A percentile compares a stretch with the other conserved stretches of the same genome.
Conservation (phyloP, 2,329 filamentous ascomycete genomes). For the Trichoderma harzianum region DNA sequence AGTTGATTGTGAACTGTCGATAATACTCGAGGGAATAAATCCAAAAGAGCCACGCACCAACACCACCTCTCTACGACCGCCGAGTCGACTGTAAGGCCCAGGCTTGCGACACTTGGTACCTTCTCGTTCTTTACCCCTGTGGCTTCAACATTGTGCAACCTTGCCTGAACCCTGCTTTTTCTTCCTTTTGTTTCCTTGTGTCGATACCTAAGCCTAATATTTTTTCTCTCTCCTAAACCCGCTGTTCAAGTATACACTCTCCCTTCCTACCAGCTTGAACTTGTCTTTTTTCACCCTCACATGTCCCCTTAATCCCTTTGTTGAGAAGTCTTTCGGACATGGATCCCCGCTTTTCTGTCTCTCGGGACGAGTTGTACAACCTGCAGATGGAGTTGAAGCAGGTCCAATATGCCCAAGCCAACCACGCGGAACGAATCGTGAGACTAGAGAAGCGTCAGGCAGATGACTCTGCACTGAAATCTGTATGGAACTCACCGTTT, state of each 20-base stretch:
- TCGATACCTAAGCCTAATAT: conserved; percentile 2
- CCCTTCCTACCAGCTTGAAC: not conserved
- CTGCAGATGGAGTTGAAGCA: conserved; percentile 70
- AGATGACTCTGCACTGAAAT: conserved; percentile 69
- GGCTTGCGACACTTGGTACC: not conserved
- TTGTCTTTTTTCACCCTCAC: not conserved
- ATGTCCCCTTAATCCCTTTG: not conserved
- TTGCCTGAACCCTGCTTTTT: not conserved
- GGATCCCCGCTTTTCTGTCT: conserved; percentile 59
- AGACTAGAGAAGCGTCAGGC: conserved; percentile 64
- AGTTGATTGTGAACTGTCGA: conserved; percentile 38
- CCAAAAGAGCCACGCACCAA: conserved; percentile 21
- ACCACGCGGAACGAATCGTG: conserved; percentile 59
- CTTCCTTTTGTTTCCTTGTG: not conserved
- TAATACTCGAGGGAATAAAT: conserved; percentile 32
- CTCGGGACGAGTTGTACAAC: conserved; percentile 63
- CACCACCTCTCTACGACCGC: not conserved
- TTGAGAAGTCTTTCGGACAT: conserved; percentile 43
- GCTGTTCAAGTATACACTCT: not conserved
- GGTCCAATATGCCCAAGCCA: conserved; percentile 60
- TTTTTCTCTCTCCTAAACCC: not conserved
- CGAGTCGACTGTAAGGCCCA: not conserved
- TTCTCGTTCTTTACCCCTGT: not conserved
- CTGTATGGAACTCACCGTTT: conserved; percentile 91
- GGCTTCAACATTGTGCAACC: not conserved